These are phyloP conservation scores for Setaria viridis DNA, from an alignment of 202 grass and related monocot species.

Conservation along the genomic window DNA sequence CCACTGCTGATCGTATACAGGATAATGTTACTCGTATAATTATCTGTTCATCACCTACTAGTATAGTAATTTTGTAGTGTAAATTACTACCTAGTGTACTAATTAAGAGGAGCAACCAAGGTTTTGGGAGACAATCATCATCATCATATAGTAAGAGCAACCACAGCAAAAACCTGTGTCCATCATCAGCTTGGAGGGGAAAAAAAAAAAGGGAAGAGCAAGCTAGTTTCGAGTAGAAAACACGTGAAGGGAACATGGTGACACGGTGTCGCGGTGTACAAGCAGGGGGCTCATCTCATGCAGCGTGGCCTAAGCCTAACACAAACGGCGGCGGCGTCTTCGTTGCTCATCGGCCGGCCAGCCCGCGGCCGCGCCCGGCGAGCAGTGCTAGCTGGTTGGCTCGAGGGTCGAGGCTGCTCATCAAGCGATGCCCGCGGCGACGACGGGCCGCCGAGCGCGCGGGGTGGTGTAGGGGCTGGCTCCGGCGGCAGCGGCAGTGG, in stretches of 20 bases:
- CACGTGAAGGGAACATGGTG: neutral
- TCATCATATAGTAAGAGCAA: neutral
- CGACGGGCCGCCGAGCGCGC: neutral
- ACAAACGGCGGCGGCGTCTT: too few relatives aligned
- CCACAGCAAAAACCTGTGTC: neutral
- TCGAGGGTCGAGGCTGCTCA: too few relatives aligned
- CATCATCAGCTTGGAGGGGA: neutral
- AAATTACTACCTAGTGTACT: too few relatives aligned
- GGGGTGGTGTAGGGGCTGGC: constrained; percentile 22
- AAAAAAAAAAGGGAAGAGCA: neutral
- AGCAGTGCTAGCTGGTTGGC: neutral
- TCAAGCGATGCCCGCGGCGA: constrained; percentile 32
- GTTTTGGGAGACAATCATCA: neutral
- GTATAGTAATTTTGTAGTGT: too few relatives aligned
- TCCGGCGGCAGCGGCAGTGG: neutral
- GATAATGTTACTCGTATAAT: too few relatives aligned
- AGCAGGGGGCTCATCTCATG: constrained; percentile 7
- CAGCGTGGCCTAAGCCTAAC: neutral
- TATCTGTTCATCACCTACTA: too few relatives aligned
- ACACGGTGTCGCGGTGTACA: constrained; percentile 6
- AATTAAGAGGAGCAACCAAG: neutral
- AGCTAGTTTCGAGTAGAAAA: neutral
- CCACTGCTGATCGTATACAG: too few relatives aligned
- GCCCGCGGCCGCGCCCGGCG: constrained; percentile 33
- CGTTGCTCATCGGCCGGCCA: constrained; percentile 4